Base-by-base conservation (phyloP, 2,329 filamentous ascomycete genomes). In the Cercospora sp. region DNA sequence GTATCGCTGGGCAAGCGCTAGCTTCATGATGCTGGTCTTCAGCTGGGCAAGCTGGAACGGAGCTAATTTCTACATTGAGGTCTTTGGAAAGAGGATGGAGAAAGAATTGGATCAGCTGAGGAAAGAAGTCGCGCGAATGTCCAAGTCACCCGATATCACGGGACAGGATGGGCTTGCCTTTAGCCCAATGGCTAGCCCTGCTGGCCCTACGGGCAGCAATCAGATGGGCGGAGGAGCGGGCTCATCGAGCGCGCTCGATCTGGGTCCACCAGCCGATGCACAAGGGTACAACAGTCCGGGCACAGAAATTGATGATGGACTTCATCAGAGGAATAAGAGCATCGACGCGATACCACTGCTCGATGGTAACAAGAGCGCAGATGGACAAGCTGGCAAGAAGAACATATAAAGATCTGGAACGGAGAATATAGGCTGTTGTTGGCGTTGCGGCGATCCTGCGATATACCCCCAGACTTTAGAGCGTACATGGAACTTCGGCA, bases 21-120 rank as follows among this genome's bases (percentile, higher is more conserved):
- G 79, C 0, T 99, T 97, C 80, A 84, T 99, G 57, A 84, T 90
- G 64, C 81, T 87, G 2, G 89, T 99, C n/a, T 98, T 99, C 77
- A 85, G 88, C 53, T 97, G 94, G 93, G 96, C 92, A 74, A 91
- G 97, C 65, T 96, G 97, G 83, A 99, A 99, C 74, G 95, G 95
- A 33, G 93, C 95, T 18, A 98, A 94, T 0, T 99, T 91, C 80
- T 99, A 99, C 80, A 98, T 99, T 76, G 95, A 99, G 75, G 92
- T 98, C 1, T 99, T 98, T 78, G 95, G 96, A 64, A 96, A 92
- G 75, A 89, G 94, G 2, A 98, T 99, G 84, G 93, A 99, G 83
- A 97, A 94, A 77, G 95, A 99, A 79, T 85, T 99, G 12, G 94
- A 99, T 78, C 87, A 90, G 63, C 87, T 99, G 81, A 94, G 91